phyloP scores from a whole-genome alignment of 2,329 filamentous ascomycete genomes.

The Endothia cerciana region DNA sequence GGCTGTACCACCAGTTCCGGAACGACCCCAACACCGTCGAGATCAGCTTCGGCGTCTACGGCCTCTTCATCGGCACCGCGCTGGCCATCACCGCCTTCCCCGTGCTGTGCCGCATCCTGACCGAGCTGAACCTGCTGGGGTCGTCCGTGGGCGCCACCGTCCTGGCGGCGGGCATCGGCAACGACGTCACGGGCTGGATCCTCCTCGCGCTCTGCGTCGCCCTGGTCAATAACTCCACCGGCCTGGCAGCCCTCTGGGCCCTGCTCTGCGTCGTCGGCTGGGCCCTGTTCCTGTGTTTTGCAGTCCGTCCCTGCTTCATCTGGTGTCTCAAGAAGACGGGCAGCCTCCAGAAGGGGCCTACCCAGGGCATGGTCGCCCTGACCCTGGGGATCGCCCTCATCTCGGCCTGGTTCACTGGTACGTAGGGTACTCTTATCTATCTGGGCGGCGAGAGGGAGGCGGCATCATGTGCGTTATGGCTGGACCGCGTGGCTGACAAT shows the following conservation, averaged over 20 bases:
- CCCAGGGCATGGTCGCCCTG: conserved; percentile 80
- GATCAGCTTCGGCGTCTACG: conserved; percentile 59
- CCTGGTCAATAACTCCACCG: conserved; percentile 83
- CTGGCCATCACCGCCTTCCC: conserved; percentile 92
- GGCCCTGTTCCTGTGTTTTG: conserved; percentile 73
- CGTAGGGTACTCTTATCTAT: conserved; percentile 5
- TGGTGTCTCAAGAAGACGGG: conserved; percentile 75
- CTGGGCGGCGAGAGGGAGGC: too few relatives aligned
- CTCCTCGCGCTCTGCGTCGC: conserved; percentile 91
- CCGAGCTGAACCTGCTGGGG: conserved; percentile 82
- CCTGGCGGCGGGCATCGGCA: conserved; percentile 87
- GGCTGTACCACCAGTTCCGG: conserved; percentile 76
- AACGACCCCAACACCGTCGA: conserved; percentile 43
- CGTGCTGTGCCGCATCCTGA: conserved; percentile 90
- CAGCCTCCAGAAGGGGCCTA: conserved; percentile 84
- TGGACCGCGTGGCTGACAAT: too few relatives aligned
- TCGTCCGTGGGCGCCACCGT: conserved; percentile 88
- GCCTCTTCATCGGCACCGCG: conserved; percentile 84
- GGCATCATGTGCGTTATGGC: too few relatives aligned
- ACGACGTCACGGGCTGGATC: conserved; percentile 91
- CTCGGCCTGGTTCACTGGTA: conserved; percentile 80
- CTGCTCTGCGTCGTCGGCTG: conserved; percentile 77
- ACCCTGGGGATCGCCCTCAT: conserved; percentile 79
- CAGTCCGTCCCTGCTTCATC: conserved; percentile 73
- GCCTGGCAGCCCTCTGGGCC: conserved; percentile 83